A percentile compares a stretch with the other conserved stretches of the same genome.
These are phyloP conservation scores for Aspergillus asperescens DNA, from an alignment of 495 filamentous ascomycete species.

Conservation along the genomic window DNA sequence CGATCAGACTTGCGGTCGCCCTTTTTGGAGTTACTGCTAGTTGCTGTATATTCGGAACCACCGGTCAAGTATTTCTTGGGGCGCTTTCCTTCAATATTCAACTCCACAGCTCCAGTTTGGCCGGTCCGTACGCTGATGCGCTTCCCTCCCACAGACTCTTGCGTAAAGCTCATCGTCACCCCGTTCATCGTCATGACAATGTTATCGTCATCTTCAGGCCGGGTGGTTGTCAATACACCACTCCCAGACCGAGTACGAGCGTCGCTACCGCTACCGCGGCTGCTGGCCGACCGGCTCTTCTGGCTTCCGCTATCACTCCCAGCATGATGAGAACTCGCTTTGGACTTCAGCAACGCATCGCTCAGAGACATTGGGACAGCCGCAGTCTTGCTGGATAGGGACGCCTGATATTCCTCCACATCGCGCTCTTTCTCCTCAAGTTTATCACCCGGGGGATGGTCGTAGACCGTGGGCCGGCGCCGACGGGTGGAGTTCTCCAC, in stretches of 20 bases:
- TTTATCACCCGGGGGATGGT: conserved; percentile 24
- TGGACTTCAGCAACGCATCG: conserved; percentile 32
- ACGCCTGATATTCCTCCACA: conserved; percentile 40
- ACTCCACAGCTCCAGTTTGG: conserved; percentile 33
- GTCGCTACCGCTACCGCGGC: conserved; percentile 40
- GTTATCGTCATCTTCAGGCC: conserved; percentile 35
- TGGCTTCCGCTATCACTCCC: conserved; percentile 44
- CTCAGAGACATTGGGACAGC: conserved; percentile 29
- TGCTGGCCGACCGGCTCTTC: conserved; percentile 43
- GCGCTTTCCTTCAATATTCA: conserved; percentile 37
- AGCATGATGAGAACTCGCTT: conserved; percentile 23
- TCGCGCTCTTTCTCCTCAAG: conserved; percentile 32
- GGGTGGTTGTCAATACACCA: conserved; percentile 23
- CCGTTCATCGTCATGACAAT: conserved; percentile 42
- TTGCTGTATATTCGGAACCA: conserved; percentile 32
- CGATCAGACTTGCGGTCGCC: conserved; percentile 38
- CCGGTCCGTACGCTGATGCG: conserved; percentile 40
- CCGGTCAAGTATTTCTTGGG: conserved; percentile 36
- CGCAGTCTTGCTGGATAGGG: conserved; percentile 23
- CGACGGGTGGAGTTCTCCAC: conserved; percentile 32
- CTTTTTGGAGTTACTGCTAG: conserved; percentile 15
- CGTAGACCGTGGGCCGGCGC: conserved; percentile 29
- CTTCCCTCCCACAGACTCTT: conserved; percentile 36
- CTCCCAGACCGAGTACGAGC: conserved; percentile 30
- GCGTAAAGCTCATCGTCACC: conserved; percentile 38